Conservation (phyloP, 805 yeast genomes). For the Wickerhamiella australiensis region DNA sequence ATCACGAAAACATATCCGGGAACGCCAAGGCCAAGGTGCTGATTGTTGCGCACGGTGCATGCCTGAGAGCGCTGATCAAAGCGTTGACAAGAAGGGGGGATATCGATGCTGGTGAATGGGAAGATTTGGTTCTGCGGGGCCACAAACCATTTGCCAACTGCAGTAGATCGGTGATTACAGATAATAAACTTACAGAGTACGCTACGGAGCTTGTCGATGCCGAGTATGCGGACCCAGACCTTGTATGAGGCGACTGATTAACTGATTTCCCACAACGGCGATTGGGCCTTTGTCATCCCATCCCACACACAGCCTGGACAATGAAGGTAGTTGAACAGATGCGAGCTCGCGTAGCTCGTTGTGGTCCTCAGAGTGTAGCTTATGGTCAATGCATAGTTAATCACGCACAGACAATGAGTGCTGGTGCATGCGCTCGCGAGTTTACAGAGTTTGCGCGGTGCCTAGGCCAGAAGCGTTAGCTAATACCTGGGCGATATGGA, state of each 20-base stretch:
- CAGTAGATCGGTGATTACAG: not conserved
- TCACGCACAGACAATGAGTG: constrained; percentile 18
- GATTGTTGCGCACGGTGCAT: constrained; percentile 23
- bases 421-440: constrained; percentile 20
- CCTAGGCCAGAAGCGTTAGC: constrained; percentile 8
- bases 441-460: constrained; percentile 18
- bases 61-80: constrained; percentile 16
- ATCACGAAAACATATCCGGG: not conserved
- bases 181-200: not conserved
- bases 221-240: not conserved
- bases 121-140: not conserved
- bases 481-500: too few relatives aligned
- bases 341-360: constrained; percentile 17
- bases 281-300: not conserved
- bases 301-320: not conserved
- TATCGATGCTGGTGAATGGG: constrained; percentile 4
- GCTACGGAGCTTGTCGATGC: not conserved
- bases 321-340: constrained; percentile 16
- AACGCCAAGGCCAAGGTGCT: constrained; percentile 12
- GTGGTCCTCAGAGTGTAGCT: constrained; percentile 17
- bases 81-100: constrained; percentile 3
- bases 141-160: constrained; percentile 1
- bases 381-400: constrained; percentile 21
- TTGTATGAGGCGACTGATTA: too few relatives aligned
- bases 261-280: not conserved